These are phyloP conservation scores for Tricholoma sp. DNA, from an alignment of 768 basidiomycete genomes.

Conservation along the genomic window DNA sequence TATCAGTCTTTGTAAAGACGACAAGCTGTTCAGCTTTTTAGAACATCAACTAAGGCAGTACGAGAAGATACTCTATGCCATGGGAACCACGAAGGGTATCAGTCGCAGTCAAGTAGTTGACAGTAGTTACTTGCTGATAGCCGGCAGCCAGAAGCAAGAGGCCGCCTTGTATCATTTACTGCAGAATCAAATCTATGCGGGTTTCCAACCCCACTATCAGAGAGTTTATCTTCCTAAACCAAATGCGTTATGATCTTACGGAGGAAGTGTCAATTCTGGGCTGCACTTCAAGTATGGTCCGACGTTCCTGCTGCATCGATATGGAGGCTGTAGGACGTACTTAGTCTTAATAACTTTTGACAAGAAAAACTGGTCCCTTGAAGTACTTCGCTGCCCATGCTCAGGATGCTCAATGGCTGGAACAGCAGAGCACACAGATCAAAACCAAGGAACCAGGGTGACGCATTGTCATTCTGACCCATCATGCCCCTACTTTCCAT, in stretches of 20 bases:
- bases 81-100: background rate
- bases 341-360: background rate
- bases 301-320: background rate
- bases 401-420: conserved; percentile 29
- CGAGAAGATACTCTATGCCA: background rate
- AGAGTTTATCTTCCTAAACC: background rate
- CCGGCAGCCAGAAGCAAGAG: background rate
- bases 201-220: background rate
- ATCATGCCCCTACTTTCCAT: conserved; percentile 33
- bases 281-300: background rate
- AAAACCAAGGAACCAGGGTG: conserved; percentile 22
- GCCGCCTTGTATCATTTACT: background rate
- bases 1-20: background rate
- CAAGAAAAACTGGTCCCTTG: background rate
- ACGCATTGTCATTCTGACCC: conserved; percentile 30
- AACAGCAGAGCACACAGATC: conserved; percentile 17
- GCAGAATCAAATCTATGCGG: background rate
- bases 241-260: background rate
- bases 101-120: background rate
- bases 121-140: background rate
- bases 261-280: background rate
- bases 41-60: background rate
- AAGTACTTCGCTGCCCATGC: background rate
- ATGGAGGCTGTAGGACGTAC: background rate
- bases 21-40: background rate